Base-by-base conservation (phyloP, 1,284 basidiomycete species). In the Mrakiaceae sp. region DNA sequence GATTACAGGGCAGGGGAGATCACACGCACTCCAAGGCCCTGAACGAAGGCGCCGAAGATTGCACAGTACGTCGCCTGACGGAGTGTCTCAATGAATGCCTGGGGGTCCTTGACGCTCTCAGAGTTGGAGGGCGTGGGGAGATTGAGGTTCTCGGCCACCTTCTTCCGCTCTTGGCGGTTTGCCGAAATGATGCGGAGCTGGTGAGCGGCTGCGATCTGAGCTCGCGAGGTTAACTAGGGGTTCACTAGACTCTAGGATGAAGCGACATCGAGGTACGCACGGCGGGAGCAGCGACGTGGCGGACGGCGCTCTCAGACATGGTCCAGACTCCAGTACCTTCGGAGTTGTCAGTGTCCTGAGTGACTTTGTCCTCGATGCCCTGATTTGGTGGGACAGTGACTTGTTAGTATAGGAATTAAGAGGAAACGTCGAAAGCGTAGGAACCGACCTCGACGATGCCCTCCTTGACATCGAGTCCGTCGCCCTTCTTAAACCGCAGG, bases 331-430 rank as follows among this genome's bases (percentile, higher is more conserved):
- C 68, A 8, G 68, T 69, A 9, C 70, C 70, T 58, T 71, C 70
- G 4, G 67, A 68, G 60, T 68, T 58, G 58, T 74, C 74, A 9
- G 72, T 72, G 67, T 75, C 74, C 66, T 75, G 74, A 6, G 71
- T 71, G 40, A 74, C 71, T 58, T 73, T 74, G 48, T 65, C 74
- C 56, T 74, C 73, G 46, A 74, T 72, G 40, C 27, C 27, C 27
- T 27, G 27, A 27, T 27, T 27, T 27, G 27, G 27, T 27, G 27
- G 27, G 27, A 27, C 27, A 27, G 27, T 27, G 27, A 27, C 27
- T 27, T 27, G 27, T 27, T 27, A 27, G 27, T 1, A 27, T 27
- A 27, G 27, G 2, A 27, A 27, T 27, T 27, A 27, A 27, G 27
- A 27, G 27, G 27, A 27, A 27, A 27, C 27, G 27, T 27, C 27